Percentiles rank a stretch among this genome's conserved stretches.
These are phyloP conservation scores for Hamamelis virginiana DNA, from an alignment of 164 flowering plant species.

Conservation along the genomic window DNA sequence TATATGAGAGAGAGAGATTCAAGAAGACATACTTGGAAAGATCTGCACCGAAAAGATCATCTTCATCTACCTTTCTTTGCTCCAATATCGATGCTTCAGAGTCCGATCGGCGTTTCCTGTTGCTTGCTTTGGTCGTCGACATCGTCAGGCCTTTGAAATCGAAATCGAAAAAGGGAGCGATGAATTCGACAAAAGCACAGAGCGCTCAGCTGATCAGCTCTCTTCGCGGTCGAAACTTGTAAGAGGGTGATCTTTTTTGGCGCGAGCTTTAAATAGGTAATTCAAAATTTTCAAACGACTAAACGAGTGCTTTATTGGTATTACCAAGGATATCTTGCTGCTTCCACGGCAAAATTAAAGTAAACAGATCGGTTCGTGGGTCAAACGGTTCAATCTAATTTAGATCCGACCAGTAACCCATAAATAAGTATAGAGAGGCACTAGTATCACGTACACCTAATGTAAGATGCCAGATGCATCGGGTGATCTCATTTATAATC, in stretches of 20 bases:
- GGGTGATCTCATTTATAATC: too few relatives aligned
- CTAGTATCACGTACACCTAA: too few relatives aligned
- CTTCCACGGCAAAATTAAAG: too few relatives aligned
- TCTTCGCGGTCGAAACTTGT: not conserved
- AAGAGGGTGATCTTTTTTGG: not conserved
- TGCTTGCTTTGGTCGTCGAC: conserved; percentile 40
- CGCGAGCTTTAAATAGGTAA: not conserved
- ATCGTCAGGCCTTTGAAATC: not conserved
- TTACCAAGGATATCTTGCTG: too few relatives aligned
- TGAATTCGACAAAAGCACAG: not conserved
- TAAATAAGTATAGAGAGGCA: too few relatives aligned
- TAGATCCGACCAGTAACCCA: too few relatives aligned
- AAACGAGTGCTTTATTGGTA: too few relatives aligned
- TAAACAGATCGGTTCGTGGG: too few relatives aligned
- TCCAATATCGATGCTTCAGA: conserved; percentile 36
- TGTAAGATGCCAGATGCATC: too few relatives aligned
- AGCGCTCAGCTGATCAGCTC: conserved; percentile 1
- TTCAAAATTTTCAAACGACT: too few relatives aligned
- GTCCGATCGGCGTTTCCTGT: conserved; percentile 46
- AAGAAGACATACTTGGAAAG: conserved; percentile 46
- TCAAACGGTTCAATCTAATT: too few relatives aligned
- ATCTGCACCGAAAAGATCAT: conserved; percentile 58
- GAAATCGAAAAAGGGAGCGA: not conserved
- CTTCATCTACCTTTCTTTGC: conserved; percentile 28
- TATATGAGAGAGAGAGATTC: too few relatives aligned